These are phyloP conservation scores for Saccharomyces hybrid DNA, from an alignment of 1,139 yeast species.

Conservation along the genomic window DNA sequence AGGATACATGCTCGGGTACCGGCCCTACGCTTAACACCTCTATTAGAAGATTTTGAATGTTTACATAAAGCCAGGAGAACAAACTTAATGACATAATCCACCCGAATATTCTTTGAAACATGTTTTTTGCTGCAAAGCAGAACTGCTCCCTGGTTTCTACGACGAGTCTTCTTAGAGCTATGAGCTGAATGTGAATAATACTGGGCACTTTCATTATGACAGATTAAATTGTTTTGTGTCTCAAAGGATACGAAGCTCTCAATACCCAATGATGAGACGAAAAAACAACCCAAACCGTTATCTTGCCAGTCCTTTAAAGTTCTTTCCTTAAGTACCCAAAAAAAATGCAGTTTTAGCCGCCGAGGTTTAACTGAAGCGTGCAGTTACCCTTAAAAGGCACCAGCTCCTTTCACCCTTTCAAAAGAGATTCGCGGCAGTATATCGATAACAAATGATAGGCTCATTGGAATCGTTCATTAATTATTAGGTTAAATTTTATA, in stretches of 20 bases:
- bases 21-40: slow-evolving; percentile 61
- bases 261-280: too few species aligned
- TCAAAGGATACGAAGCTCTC: background rate
- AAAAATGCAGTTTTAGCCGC: background rate
- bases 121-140: background rate
- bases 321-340: background rate
- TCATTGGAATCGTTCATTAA: background rate
- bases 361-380: background rate
- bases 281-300: too few species aligned
- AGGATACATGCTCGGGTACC: slow-evolving; percentile 80
- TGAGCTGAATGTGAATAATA: background rate
- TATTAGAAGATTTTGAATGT: slow-evolving; percentile 42
- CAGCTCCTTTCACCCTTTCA: background rate
- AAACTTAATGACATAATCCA: background rate
- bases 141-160: background rate
- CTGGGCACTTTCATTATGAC: background rate
- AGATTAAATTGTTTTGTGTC: background rate
- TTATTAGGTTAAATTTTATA: background rate
- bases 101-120: background rate
- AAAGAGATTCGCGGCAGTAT: background rate
- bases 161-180: background rate
- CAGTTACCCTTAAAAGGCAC: background rate
- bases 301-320: too few species aligned
- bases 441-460: background rate
- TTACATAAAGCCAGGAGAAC: slow-evolving; percentile 3